phyloP scores from a whole-genome alignment of 176 grass and related monocot species.

The Raddia distichophylla region DNA sequence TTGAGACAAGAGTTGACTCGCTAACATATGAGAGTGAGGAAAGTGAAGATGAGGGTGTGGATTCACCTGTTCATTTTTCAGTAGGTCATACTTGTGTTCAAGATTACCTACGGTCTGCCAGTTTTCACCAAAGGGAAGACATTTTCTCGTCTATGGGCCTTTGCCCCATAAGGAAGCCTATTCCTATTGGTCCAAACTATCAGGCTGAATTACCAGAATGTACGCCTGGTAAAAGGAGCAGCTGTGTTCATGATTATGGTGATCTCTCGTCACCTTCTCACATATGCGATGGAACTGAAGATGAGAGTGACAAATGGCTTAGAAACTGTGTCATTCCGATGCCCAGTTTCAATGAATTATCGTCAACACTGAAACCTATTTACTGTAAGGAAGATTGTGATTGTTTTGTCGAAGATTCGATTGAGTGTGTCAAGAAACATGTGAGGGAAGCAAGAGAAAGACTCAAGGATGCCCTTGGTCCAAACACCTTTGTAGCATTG shows the following conservation, averaged over 20 bases:
- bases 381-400: constrained; percentile 55
- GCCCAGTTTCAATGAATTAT: constrained; percentile 40
- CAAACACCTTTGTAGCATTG: constrained; percentile 59
- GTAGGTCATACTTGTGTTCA: constrained; percentile 44
- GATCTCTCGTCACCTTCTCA: constrained; percentile 41
- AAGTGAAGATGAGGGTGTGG: constrained; percentile 56
- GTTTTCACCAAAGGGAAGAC: constrained; percentile 51
- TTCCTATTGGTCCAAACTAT: constrained; percentile 70
- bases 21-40: constrained; percentile 38
- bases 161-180: constrained; percentile 50
- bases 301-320: constrained; percentile 71
- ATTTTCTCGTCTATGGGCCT: constrained; percentile 43
- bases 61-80: constrained; percentile 45
- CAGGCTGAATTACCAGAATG: constrained; percentile 78
- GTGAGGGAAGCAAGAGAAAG: constrained; percentile 72
- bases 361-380: constrained; percentile 36
- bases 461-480: constrained; percentile 51
- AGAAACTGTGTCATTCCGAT: constrained; percentile 55
- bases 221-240: constrained; percentile 31
- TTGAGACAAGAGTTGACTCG: constrained; percentile 26
- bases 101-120: constrained; percentile 39
- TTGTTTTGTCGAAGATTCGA: constrained; percentile 60
- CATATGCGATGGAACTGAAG: constrained; percentile 20
- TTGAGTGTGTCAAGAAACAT: constrained; percentile 77
- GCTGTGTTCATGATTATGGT: neutral